A percentile compares a stretch with the other conserved stretches of the same genome.
Conservation (phyloP, 1,284 basidiomycete genomes). For the Ustilago crameri region DNA sequence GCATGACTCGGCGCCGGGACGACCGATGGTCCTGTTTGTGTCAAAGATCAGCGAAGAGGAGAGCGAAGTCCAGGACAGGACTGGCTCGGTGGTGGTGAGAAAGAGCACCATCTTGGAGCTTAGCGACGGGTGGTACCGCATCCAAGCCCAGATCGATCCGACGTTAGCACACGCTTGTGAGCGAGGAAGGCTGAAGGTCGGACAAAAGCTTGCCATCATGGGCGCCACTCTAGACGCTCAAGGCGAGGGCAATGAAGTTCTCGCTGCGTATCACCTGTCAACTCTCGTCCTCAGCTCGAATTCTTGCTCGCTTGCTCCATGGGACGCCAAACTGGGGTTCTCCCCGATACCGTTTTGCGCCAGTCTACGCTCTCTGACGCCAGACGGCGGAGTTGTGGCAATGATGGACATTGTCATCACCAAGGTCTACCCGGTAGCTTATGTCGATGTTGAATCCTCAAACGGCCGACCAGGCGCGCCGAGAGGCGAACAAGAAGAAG, state of each 20-base stretch:
- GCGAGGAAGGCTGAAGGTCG: constrained; percentile 77
- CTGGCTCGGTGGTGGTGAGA: constrained; percentile 7
- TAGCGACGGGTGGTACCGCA: constrained; percentile 94
- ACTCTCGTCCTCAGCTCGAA: constrained; percentile 82
- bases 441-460: constrained; percentile 64
- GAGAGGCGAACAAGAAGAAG: constrained; percentile 73
- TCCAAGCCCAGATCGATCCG: constrained; percentile 80
- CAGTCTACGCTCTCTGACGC: constrained; percentile 80
- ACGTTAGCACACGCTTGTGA: constrained; percentile 78
- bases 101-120: constrained; percentile 75
- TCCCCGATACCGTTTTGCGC: constrained; percentile 75
- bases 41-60: constrained; percentile 73
- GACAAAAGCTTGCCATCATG: constrained; percentile 82
- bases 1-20: constrained; percentile 77
- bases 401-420: constrained; percentile 81
- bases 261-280: constrained; percentile 79
- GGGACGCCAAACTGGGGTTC: constrained; percentile 89
- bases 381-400: constrained; percentile 83
- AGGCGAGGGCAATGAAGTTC: constrained; percentile 79
- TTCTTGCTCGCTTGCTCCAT: constrained; percentile 82
- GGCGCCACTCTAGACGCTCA: constrained; percentile 74
- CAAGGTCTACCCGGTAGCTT: constrained; percentile 72
- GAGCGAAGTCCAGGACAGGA: constrained; percentile 24
- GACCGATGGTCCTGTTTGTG: constrained; percentile 85
- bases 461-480: constrained; percentile 63